Evolutionary conservation across 2,329 filamentous ascomycete species (phyloP).

Genomic region (Parafenestella ontariensis): DNA sequence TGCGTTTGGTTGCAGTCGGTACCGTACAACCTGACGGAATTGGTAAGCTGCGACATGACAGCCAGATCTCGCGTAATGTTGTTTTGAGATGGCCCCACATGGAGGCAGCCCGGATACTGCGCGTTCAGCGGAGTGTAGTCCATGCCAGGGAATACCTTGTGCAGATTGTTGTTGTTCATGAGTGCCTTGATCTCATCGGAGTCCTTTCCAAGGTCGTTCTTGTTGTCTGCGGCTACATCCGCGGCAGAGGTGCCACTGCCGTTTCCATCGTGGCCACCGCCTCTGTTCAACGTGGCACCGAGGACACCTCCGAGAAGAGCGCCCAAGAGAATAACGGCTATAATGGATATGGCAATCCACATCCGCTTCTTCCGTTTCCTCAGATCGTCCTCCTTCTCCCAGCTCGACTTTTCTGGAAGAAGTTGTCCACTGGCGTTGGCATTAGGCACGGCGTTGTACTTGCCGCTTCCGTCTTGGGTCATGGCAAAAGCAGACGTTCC

Average conservation of each 20-base stretch:
- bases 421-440: constrained; percentile 28
- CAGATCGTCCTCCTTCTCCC: constrained; percentile 57
- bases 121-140: constrained; percentile 94
- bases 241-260: constrained; percentile 29
- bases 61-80: constrained; percentile 93
- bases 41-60: constrained; percentile 87
- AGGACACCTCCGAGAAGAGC: constrained; percentile 77
- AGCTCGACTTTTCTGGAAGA: constrained; percentile 70
- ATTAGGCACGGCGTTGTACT: constrained; percentile 65
- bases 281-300: constrained; percentile 70
- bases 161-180: constrained; percentile 79
- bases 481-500: constrained; percentile 34
- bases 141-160: constrained; percentile 94
- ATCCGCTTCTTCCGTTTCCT: constrained; percentile 67
- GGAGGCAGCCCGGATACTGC: constrained; percentile 84
- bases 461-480: constrained; percentile 49
- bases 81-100: constrained; percentile 84
- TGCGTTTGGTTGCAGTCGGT: constrained; percentile 98
- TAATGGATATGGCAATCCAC: constrained; percentile 70
- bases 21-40: constrained; percentile 86
- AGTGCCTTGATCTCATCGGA: constrained; percentile 81
- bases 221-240: constrained; percentile 67
- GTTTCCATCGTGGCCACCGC: constrained; percentile 32
- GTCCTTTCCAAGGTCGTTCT: constrained; percentile 75
- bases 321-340: constrained; percentile 71